Conservation (phyloP, 75 land plant genomes). For the Sequoiadendron giganteum region DNA sequence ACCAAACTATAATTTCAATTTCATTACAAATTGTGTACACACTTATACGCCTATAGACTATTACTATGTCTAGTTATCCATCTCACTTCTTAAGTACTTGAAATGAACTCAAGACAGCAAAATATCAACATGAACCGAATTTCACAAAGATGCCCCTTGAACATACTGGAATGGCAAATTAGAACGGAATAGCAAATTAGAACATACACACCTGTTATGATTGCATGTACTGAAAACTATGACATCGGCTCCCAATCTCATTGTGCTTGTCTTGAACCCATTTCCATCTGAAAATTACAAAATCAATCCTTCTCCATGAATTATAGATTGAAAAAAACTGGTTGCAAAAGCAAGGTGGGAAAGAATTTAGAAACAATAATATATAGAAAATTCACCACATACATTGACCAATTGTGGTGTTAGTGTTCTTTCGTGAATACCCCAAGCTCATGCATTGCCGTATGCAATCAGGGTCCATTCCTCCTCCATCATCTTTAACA, state of each 20-base stretch:
- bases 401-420: slow-evolving; percentile 85
- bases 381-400: slow-evolving; percentile 2
- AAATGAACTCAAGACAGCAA: neutral
- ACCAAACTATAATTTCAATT: neutral
- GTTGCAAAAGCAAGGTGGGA: neutral
- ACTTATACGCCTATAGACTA: neutral
- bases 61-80: neutral
- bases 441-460: slow-evolving; percentile 92
- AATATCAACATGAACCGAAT: neutral
- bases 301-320: neutral
- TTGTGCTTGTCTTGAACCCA: slow-evolving; percentile 91
- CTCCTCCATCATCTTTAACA: slow-evolving; percentile 89
- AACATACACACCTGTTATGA: slow-evolving; percentile 16
- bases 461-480: slow-evolving; percentile 83
- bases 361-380: neutral
- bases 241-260: slow-evolving; percentile 90
- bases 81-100: neutral
- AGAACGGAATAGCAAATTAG: neutral
- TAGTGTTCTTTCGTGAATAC: slow-evolving; percentile 70
- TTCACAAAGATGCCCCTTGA: neutral
- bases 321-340: neutral
- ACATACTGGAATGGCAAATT: neutral
- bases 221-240: slow-evolving; percentile 59
- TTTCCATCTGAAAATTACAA: slow-evolving; percentile 62
- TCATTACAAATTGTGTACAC: neutral